Evolutionary conservation across 1,139 yeast genomes (phyloP).

Genomic region (Eremothecium gossypii): DNA sequence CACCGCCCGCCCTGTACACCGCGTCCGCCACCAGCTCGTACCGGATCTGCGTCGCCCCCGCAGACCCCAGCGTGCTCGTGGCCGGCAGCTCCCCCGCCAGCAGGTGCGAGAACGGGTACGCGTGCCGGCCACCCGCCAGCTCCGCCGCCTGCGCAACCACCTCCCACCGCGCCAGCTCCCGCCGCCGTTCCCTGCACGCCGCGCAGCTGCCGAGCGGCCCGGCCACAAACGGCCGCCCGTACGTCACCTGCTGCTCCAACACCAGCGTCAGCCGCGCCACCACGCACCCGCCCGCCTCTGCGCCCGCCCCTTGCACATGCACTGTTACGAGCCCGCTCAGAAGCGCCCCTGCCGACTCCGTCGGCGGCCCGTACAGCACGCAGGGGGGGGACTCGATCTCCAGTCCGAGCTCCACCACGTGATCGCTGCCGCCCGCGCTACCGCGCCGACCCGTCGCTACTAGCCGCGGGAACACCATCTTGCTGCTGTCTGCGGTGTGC

Average conservation of each 20-base stretch:
- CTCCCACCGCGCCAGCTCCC: slow-evolving; percentile 81
- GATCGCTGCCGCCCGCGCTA: too few species aligned
- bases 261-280: slow-evolving; percentile 37
- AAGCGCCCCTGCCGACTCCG: slow-evolving; percentile 77
- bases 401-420: slow-evolving; percentile 41
- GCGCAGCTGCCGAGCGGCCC: slow-evolving; percentile 44
- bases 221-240: slow-evolving; percentile 55
- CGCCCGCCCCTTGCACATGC: neutral
- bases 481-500: too few species aligned
- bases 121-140: slow-evolving; percentile 61
- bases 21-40: slow-evolving; percentile 69
- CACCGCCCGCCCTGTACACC: slow-evolving; percentile 29
- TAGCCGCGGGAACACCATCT: too few species aligned
- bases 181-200: slow-evolving; percentile 45
- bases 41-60: slow-evolving; percentile 47
- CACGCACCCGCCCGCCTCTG: neutral
- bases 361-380: slow-evolving; percentile 68
- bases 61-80: slow-evolving; percentile 52
- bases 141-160: slow-evolving; percentile 50
- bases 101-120: slow-evolving; percentile 89
- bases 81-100: slow-evolving; percentile 90
- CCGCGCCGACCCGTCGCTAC: too few species aligned
- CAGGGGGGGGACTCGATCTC: slow-evolving; percentile 86
- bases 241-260: slow-evolving; percentile 59
- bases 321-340: slow-evolving; percentile 46